A percentile compares a stretch with the other conserved stretches of the same genome.
Evolutionary conservation across 2,329 filamentous ascomycete species (phyloP).

Genomic region (Talaromyces rugulosus): DNA sequence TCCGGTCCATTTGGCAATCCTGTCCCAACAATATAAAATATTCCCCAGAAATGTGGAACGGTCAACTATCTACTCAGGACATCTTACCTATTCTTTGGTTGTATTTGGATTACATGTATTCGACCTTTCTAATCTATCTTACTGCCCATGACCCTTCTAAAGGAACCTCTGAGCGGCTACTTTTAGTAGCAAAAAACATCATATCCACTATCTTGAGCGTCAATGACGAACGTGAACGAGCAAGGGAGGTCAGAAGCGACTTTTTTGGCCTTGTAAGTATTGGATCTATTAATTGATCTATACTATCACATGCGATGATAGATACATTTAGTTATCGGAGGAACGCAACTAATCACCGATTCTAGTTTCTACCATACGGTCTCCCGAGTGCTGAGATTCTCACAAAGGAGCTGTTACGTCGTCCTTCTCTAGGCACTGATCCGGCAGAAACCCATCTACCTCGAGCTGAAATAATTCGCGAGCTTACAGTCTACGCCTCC

Average conservation of each 20-base stretch:
- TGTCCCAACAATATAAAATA: conserved; percentile 1
- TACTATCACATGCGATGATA: not conserved
- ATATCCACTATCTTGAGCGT: not conserved
- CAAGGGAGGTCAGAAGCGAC: not conserved
- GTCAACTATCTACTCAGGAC: not conserved
- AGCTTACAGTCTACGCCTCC: not conserved
- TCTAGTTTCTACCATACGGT: conserved; percentile 2
- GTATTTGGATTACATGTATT: not conserved
- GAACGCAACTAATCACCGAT: not conserved
- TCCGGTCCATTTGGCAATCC: not conserved
- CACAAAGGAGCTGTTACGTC: not conserved
- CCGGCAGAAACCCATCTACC: not conserved
- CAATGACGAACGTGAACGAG: not conserved
- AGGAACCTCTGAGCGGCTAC: not conserved
- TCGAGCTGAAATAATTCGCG: not conserved
- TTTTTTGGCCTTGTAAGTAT: not conserved
- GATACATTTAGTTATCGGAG: not conserved
- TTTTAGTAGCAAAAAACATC: not conserved
- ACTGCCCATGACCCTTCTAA: not conserved
- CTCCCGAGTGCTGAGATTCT: not conserved
- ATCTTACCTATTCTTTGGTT: not conserved
- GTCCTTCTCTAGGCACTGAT: not conserved
- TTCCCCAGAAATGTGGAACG: conserved; percentile 1
- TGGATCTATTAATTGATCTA: not conserved
- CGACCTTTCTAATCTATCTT: not conserved